Conservation (phyloP, 2,329 filamentous ascomycete species). For the Cryphonectria nitschkei region DNA sequence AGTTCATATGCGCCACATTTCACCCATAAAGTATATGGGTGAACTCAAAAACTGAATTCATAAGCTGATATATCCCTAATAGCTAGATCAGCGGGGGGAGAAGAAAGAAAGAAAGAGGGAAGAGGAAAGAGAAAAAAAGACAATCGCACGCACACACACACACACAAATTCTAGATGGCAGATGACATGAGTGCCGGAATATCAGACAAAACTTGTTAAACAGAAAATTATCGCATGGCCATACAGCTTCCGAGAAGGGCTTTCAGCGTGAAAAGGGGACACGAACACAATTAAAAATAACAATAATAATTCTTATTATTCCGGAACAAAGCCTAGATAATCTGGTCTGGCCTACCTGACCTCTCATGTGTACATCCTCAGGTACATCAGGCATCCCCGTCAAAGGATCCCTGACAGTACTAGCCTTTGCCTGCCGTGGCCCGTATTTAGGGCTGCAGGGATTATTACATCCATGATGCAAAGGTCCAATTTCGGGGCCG, state of each 20-base stretch:
- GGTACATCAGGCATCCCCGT: neutral
- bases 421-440: slow-evolving; percentile 25
- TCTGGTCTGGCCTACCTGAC: neutral
- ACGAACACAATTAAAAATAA: neutral
- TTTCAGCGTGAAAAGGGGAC: neutral
- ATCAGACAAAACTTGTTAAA: neutral
- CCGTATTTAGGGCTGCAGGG: slow-evolving; percentile 27
- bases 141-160: too few relatives aligned
- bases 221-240: neutral
- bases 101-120: too few relatives aligned
- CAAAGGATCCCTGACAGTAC: neutral
- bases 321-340: neutral
- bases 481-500: slow-evolving; percentile 18
- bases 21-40: neutral
- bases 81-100: too few relatives aligned
- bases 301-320: neutral
- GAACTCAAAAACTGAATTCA: neutral
- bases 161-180: neutral
- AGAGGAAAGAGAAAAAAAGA: too few relatives aligned
- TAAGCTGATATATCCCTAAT: neutral
- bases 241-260: neutral
- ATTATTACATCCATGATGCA: slow-evolving; percentile 27
- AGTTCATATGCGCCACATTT: neutral
- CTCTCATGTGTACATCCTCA: neutral
- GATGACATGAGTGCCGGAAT: neutral